Evolutionary conservation across 208 protist genomes (phyloP).

Genomic region (Zelonia costaricensis): DNA sequence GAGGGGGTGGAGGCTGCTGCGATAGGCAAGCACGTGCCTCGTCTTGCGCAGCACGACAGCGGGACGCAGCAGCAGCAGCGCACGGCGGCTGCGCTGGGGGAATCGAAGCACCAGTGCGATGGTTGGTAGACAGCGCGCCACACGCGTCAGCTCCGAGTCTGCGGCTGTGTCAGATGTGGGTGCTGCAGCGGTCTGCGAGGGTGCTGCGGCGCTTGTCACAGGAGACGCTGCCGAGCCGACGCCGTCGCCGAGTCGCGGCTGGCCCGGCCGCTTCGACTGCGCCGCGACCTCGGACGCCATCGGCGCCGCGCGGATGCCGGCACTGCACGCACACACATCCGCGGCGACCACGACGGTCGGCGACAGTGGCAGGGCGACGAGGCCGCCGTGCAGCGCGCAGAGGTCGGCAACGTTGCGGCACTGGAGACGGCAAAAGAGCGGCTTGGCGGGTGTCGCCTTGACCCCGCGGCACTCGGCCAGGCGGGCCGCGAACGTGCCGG

Average conservation of each 20-base stretch:
- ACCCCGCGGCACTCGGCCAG: slow-evolving; percentile 15
- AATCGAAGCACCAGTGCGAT: slow-evolving; percentile 15
- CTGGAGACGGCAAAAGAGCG: slow-evolving; percentile 7
- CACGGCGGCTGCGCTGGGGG: slow-evolving; percentile 12
- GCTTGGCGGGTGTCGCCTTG: neutral
- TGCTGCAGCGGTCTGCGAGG: no score
- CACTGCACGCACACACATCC: slow-evolving; percentile 20
- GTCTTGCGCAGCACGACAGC: neutral
- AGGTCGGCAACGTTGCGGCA: slow-evolving; percentile 4
- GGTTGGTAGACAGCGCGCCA: slow-evolving; percentile 20
- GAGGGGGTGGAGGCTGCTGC: slow-evolving; percentile 1
- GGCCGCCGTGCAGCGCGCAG: neutral
- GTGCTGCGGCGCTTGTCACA: no score
- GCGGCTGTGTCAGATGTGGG: neutral
- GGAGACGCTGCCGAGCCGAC: no score
- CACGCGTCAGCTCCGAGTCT: neutral
- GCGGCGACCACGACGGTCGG: slow-evolving; percentile 6
- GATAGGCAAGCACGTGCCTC: slow-evolving; percentile 6
- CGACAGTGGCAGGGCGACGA: slow-evolving; percentile 5
- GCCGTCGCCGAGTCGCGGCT: no score
- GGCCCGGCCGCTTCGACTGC: no score
- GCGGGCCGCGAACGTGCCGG: neutral
- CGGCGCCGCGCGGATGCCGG: no score
- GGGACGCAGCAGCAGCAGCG: slow-evolving; percentile 22
- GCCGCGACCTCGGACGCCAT: no score